phyloP scores from a whole-genome alignment of 2,329 filamentous ascomycete genomes.

The Aspergillus sp. region DNA sequence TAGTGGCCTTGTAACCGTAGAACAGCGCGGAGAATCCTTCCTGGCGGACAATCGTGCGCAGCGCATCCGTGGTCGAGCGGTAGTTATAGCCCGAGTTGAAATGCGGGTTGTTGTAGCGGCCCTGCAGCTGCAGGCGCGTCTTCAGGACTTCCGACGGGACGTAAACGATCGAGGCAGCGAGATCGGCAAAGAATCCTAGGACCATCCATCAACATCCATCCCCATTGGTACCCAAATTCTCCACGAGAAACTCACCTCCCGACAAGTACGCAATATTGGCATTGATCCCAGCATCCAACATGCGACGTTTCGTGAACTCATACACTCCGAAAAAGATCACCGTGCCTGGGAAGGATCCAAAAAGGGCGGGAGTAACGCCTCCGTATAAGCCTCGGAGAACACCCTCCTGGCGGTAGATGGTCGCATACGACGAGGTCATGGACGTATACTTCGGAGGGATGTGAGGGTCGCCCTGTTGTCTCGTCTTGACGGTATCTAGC shows the following conservation, averaged over 20 bases:
- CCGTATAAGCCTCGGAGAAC: constrained; percentile 82
- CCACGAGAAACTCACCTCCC: constrained; percentile 58
- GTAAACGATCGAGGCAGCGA: constrained; percentile 88
- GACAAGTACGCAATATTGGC: constrained; percentile 81
- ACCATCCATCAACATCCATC: constrained; percentile 4
- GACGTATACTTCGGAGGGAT: constrained; percentile 90
- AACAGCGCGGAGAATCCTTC: constrained; percentile 88
- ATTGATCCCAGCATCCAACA: constrained; percentile 81
- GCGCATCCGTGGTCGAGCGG: constrained; percentile 76
- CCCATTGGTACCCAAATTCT: neutral
- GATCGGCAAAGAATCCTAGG: constrained; percentile 83
- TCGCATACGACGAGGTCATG: constrained; percentile 85
- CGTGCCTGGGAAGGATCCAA: constrained; percentile 91
- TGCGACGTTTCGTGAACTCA: constrained; percentile 85
- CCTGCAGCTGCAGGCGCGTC: constrained; percentile 92
- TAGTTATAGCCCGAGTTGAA: constrained; percentile 98
- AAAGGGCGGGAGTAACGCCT: constrained; percentile 85
- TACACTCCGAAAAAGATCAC: constrained; percentile 95
- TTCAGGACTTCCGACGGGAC: constrained; percentile 97
- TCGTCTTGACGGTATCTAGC: constrained; percentile 95
- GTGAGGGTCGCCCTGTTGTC: constrained; percentile 93
- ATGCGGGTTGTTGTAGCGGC: constrained; percentile 89
- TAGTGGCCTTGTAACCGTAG: constrained; percentile 93
- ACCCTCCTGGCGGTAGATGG: constrained; percentile 90
- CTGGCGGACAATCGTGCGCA: constrained; percentile 74